Base-by-base conservation (phyloP, 805 yeast genomes). In the Scheffersomyces lignosus region DNA sequence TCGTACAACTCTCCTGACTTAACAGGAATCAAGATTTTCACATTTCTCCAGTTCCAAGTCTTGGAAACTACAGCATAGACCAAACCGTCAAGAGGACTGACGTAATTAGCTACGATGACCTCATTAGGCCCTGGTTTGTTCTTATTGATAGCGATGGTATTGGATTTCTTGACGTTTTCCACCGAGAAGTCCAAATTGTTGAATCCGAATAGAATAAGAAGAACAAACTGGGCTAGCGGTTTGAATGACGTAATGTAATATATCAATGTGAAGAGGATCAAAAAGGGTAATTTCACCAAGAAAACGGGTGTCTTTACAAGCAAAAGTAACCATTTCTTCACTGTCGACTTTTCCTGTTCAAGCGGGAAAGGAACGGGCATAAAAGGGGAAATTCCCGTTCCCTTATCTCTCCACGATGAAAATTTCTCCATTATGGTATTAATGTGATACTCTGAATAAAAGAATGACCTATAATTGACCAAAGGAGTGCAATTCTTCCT, bases 311-410 rank as follows among this genome's bases (percentile, higher is more conserved):
- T 43, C 17, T 41, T 44, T 12, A 39, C 27, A 3, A 49, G 24
- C 18, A 36, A 37, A 16, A 35, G 5, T n/a, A 31, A 36, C 15
- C 24, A 33, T 24, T 32, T 41, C 20, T 16, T 24, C n/a, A 25
- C 29, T 13, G 33, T 37, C 13, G 41, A 13, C 6, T 24, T 24
- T 3, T 26, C 22, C 10, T 43, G 16, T 10, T 41, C 25, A 20
- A 41, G 36, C 3, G 71, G 54, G 28, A 56, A 41, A n/a, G 63
- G 48, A 0, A 56, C 47, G 1, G 95, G 95, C 64, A 84, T 67
- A 48, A 87, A 88, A 3, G 96, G 96, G 0, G 95, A 82, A 24
- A 89, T 85, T n/a, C 96, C 96, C 1, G 96, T 89, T 4, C 91
- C 93, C 44, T 81, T 85, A 55, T 88, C 96, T 60, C 96, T 75